A percentile compares a stretch with the other conserved stretches of the same genome.
Evolutionary conservation across 805 yeast genomes (phyloP).

Genomic region (Metschnikowia corniflorae): DNA sequence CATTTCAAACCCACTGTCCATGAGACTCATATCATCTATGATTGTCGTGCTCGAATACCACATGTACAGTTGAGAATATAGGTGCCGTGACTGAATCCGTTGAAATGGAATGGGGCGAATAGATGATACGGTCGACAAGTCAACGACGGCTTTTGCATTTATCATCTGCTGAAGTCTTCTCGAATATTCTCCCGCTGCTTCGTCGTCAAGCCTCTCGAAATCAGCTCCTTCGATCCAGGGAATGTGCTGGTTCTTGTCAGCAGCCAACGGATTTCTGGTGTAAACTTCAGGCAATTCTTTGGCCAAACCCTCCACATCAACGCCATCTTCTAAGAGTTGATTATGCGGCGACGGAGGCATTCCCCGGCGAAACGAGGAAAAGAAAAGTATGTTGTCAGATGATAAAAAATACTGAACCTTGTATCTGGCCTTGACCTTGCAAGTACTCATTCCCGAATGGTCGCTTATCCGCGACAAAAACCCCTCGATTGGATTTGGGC

Average conservation of each 20-base stretch:
- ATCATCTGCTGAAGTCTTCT: constrained; percentile 55
- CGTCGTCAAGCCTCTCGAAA: constrained; percentile 47
- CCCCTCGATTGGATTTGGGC: constrained; percentile 86
- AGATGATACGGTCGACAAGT: constrained; percentile 47
- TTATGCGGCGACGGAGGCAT: constrained; percentile 57
- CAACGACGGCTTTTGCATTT: constrained; percentile 59
- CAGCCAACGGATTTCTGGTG: constrained; percentile 51
- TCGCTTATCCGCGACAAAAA: constrained; percentile 59
- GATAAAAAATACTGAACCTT: constrained; percentile 63
- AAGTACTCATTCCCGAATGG: constrained; percentile 41
- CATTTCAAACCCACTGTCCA: constrained; percentile 54
- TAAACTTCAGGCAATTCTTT: constrained; percentile 34
- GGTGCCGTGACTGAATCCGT: constrained; percentile 23
- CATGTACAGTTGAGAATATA: constrained; percentile 23
- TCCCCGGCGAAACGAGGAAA: constrained; percentile 50
- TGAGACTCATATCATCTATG: constrained; percentile 26
- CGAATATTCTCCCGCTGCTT: constrained; percentile 63
- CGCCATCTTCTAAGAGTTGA: constrained; percentile 10
- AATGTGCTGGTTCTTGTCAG: constrained; percentile 50
- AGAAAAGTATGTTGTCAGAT: constrained; percentile 57
- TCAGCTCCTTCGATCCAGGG: constrained; percentile 55
- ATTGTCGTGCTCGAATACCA: constrained; percentile 29
- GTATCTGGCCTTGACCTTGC: constrained; percentile 41
- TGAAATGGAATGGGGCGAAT: constrained; percentile 32
- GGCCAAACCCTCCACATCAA: constrained; percentile 16